Percentiles rank a stretch among this genome's conserved stretches.
phyloP scores from a whole-genome alignment of 2,329 filamentous ascomycete genomes.

The Paracoccidioides lutzii region DNA sequence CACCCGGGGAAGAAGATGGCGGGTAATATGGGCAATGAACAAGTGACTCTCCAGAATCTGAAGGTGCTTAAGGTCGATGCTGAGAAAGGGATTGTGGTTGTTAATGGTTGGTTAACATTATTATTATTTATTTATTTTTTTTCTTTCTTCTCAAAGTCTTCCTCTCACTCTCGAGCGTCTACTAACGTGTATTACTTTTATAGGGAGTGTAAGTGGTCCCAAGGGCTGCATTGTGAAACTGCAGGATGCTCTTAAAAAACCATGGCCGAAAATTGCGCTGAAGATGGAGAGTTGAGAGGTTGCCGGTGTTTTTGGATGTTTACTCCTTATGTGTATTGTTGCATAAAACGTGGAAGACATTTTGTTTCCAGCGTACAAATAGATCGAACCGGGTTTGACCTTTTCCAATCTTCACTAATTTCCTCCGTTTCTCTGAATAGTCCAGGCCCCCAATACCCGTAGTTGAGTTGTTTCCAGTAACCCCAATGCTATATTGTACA shows the following conservation, averaged over 20 bases:
- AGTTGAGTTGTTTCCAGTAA: background rate
- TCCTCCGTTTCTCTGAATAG: background rate
- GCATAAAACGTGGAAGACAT: slow-evolving; percentile 20
- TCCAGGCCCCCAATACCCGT: background rate
- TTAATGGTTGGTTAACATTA: slow-evolving; percentile 50
- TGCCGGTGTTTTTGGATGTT: background rate
- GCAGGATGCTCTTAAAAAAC: slow-evolving; percentile 84
- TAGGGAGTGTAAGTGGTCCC: slow-evolving; percentile 66
- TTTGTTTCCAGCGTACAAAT: background rate
- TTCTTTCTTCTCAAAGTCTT: background rate
- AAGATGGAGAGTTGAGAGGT: slow-evolving; percentile 21
- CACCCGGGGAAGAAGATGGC: slow-evolving; percentile 97
- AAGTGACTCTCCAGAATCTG: slow-evolving; percentile 81
- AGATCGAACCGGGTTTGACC: background rate
- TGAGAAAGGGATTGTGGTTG: slow-evolving; percentile 73
- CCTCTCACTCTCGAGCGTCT: background rate
- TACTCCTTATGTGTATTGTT: slow-evolving; percentile 25
- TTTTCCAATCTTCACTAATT: background rate
- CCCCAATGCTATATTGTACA: slow-evolving; percentile 1
- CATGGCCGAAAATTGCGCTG: slow-evolving; percentile 49
- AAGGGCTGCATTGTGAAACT: slow-evolving; percentile 75
- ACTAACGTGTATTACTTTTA: slow-evolving; percentile 3
- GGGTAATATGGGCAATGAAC: slow-evolving; percentile 83
- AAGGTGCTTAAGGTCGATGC: slow-evolving; percentile 78
- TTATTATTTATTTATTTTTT: background rate